Conservation (phyloP, 2,329 filamentous ascomycete species). For the Colletotrichum ledebouriae region DNA sequence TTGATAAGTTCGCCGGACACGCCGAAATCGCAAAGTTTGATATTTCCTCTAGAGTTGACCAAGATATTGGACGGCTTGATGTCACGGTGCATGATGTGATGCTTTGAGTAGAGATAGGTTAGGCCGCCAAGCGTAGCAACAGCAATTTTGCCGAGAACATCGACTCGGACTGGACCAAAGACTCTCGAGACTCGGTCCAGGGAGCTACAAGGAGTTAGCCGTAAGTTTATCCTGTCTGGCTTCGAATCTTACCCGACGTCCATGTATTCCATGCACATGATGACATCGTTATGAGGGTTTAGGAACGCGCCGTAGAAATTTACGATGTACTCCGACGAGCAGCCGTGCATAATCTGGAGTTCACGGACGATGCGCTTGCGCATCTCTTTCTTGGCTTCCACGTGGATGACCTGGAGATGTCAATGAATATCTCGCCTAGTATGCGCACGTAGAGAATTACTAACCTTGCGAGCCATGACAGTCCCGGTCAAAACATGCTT, state of each 20-base stretch:
- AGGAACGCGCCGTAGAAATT: constrained; percentile 98
- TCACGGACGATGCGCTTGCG: constrained; percentile 97
- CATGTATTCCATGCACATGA: constrained; percentile 99
- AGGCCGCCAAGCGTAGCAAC: constrained; percentile 94
- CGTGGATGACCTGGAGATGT: constrained; percentile 87
- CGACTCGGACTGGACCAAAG: constrained; percentile 94
- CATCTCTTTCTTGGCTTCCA: constrained; percentile 97
- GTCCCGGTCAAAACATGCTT: constrained; percentile 94
- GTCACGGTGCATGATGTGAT: constrained; percentile 99
- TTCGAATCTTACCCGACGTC: constrained; percentile 86
- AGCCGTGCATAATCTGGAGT: constrained; percentile 98
- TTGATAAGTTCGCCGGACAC: constrained; percentile 99
- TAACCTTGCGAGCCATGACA: constrained; percentile 96
- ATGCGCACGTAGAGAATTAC: background rate
- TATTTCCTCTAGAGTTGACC: constrained; percentile 92
- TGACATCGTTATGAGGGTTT: constrained; percentile 96
- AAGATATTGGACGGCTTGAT: constrained; percentile 99
- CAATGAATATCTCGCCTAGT: constrained; percentile 5
- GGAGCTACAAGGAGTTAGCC: constrained; percentile 68
- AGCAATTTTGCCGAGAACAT: constrained; percentile 97
- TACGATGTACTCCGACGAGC: constrained; percentile 96
- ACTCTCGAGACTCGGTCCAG: constrained; percentile 94
- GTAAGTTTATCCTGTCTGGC: background rate
- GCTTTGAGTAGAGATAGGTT: constrained; percentile 93
- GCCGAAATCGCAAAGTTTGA: constrained; percentile 98